These are phyloP conservation scores for Macrolepiota fuliginosa DNA, from an alignment of 768 basidiomycete genomes.

Conservation along the genomic window DNA sequence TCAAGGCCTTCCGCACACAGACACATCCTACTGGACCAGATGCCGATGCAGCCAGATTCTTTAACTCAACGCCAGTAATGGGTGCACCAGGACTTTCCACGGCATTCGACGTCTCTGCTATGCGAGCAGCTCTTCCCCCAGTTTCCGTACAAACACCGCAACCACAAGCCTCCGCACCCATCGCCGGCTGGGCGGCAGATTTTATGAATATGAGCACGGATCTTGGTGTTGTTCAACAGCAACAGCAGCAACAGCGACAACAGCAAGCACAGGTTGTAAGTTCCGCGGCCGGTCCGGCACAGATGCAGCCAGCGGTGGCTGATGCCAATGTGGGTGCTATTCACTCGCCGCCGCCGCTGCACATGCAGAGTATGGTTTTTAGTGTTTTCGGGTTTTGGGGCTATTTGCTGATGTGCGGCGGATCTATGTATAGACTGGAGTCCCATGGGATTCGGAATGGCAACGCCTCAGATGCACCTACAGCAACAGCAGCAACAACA, in stretches of 20 bases:
- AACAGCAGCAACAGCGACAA: not conserved
- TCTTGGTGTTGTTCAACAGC: slow-evolving; percentile 3
- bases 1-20: slow-evolving; percentile 61
- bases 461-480: slow-evolving; percentile 25
- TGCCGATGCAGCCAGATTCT: slow-evolving; percentile 73
- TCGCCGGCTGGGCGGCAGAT: slow-evolving; percentile 23
- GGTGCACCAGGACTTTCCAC: slow-evolving; percentile 18
- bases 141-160: slow-evolving; percentile 21
- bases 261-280: not conserved
- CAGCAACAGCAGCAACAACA: slow-evolving; percentile 24
- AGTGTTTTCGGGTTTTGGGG: not conserved
- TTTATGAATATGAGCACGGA: slow-evolving; percentile 14
- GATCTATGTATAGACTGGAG: slow-evolving; percentile 31
- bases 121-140: slow-evolving; percentile 47
- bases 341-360: slow-evolving; percentile 10
- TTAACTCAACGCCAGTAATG: slow-evolving; percentile 30
- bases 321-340: not conserved
- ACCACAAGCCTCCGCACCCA: slow-evolving; percentile 21
- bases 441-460: slow-evolving; percentile 26
- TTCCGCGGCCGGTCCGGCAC: not conserved
- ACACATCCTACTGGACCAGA: slow-evolving; percentile 40
- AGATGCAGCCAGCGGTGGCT: not conserved
- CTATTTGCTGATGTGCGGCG: not conserved
- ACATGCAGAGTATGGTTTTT: slow-evolving; percentile 9
- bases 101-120: slow-evolving; percentile 59